Conservation (phyloP, 257 asterid genomes). For the Datura wrightii region DNA sequence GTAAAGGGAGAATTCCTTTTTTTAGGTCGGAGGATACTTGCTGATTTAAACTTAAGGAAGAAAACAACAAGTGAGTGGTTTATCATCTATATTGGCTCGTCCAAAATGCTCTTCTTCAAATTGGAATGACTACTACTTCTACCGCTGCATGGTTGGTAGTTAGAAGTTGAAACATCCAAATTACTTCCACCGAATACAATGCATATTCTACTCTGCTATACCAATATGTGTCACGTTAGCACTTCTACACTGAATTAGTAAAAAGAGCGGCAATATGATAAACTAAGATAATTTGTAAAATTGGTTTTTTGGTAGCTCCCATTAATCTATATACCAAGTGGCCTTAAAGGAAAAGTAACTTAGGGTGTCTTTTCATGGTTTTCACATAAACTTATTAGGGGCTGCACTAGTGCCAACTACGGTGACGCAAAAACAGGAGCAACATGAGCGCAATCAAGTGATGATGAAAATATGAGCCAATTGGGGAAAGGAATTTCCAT, state of each 20-base stretch:
- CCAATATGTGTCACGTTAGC: not conserved
- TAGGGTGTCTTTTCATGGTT: constrained; percentile 3
- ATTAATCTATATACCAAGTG: not conserved
- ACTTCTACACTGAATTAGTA: not conserved
- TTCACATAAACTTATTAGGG: not conserved
- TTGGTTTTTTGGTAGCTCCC: not conserved
- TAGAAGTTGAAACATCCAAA: constrained; percentile 16
- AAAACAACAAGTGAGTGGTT: not conserved
- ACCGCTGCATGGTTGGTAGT: not conserved
- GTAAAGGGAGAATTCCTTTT: constrained; percentile 6
- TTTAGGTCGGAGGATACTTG: not conserved
- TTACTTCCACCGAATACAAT: not conserved
- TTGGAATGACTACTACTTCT: not conserved
- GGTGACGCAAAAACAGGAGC: not conserved
- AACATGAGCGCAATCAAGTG: not conserved
- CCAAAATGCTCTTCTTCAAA: not conserved
- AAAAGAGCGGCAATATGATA: not conserved
- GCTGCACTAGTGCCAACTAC: not conserved
- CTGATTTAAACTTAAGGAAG: not conserved
- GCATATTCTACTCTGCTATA: not conserved
- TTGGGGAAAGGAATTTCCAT: not conserved
- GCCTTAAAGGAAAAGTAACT: not conserved
- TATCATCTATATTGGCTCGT: not conserved
- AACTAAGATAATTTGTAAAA: not conserved
- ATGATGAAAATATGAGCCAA: constrained; percentile 20